These are phyloP conservation scores for Carpinus fangiana DNA, from an alignment of 306 rosid species.

Conservation along the genomic window DNA sequence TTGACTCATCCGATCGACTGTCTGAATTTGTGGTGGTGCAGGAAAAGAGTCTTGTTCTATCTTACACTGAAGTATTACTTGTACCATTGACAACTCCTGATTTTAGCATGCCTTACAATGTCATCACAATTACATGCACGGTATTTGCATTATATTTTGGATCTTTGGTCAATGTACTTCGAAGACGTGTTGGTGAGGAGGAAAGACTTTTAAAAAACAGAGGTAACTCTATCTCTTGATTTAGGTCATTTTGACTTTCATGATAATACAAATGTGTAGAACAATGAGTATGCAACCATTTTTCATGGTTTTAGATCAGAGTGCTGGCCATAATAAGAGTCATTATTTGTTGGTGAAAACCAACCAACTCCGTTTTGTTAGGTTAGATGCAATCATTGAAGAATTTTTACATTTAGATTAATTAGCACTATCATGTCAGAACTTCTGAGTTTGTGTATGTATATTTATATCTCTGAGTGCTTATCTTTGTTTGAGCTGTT, in stretches of 20 bases:
- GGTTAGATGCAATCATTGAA: background rate
- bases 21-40: constrained; percentile 41
- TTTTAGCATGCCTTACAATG: constrained; percentile 97
- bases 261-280: constrained; percentile 2
- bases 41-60: constrained; percentile 65
- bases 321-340: background rate
- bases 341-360: background rate
- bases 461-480: background rate
- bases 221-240: constrained; percentile 46
- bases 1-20: constrained; percentile 9
- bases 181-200: constrained; percentile 83
- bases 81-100: constrained; percentile 96
- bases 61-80: constrained; percentile 83
- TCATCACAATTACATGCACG: constrained; percentile 91
- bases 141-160: constrained; percentile 90
- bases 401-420: background rate
- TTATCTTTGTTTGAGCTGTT: background rate
- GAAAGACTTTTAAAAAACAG: constrained; percentile 62
- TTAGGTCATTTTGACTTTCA: constrained; percentile 6
- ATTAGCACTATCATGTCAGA: background rate
- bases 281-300: background rate
- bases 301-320: background rate
- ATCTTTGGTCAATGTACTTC: constrained; percentile 77
- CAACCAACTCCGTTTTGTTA: background rate
- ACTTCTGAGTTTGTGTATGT: background rate